phyloP scores from a whole-genome alignment of 192 early-diverging fungal species.

The Physocladia obscura region DNA sequence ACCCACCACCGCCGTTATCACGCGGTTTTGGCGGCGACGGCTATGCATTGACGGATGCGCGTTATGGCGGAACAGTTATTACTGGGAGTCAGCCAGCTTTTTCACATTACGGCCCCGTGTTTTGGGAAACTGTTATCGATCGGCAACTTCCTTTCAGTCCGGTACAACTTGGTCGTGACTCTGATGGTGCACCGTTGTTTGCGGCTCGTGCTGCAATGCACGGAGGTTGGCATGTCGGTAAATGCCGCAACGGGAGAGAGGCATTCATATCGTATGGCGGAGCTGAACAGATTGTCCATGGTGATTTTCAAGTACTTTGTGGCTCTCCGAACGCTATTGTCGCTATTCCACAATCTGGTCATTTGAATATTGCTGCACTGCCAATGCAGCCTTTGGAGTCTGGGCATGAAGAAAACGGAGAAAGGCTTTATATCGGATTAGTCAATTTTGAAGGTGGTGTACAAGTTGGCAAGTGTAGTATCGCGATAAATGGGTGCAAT shows the following conservation, averaged over 20 bases:
- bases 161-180: slow-evolving; percentile 53
- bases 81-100: no score
- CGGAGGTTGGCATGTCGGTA: slow-evolving; percentile 44
- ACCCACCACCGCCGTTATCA: no score
- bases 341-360: slow-evolving; percentile 51
- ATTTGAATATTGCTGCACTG: slow-evolving; percentile 41
- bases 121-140: no score
- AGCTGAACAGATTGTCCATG: slow-evolving; percentile 48
- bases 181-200: slow-evolving; percentile 61
- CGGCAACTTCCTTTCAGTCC: no score
- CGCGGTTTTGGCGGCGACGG: no score
- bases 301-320: slow-evolving; percentile 59
- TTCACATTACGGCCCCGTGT: no score
- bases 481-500: slow-evolving; percentile 4
- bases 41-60: no score
- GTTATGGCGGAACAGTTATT: no score
- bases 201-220: slow-evolving; percentile 45
- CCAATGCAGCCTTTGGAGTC: slow-evolving; percentile 49
- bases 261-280: slow-evolving; percentile 54
- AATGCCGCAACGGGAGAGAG: slow-evolving; percentile 16
- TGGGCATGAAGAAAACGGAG: slow-evolving; percentile 58
- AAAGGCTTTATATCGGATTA: slow-evolving; percentile 56
- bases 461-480: slow-evolving; percentile 17
- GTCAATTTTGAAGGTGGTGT: slow-evolving; percentile 46
- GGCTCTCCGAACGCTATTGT: slow-evolving; percentile 56